A percentile compares a stretch with the other conserved stretches of the same genome.
phyloP scores from a whole-genome alignment of 2,329 filamentous ascomycete species.

The Ophiocordyceps sinensis region DNA sequence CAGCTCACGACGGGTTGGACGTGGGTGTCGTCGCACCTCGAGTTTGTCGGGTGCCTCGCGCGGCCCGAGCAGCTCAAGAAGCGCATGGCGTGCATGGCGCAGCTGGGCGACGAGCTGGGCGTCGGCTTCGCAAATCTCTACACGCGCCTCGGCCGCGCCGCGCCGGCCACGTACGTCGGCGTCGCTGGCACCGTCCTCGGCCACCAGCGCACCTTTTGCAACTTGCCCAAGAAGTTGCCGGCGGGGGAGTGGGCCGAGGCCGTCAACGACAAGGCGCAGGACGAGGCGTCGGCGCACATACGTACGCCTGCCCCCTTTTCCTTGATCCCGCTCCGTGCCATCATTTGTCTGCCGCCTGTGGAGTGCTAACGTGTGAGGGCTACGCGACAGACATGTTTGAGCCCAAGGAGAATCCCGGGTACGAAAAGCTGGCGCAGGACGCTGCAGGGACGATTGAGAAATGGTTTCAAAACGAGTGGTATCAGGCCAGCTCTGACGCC shows the following conservation, averaged over 20 bases:
- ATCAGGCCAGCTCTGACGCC: constrained; percentile 35
- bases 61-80: constrained; percentile 69
- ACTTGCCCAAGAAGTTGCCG: constrained; percentile 47
- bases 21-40: constrained; percentile 82
- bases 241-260: constrained; percentile 51
- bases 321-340: not conserved
- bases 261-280: constrained; percentile 63
- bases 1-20: constrained; percentile 60
- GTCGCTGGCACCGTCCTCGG: constrained; percentile 47
- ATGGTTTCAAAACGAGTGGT: constrained; percentile 56
- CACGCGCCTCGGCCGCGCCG: constrained; percentile 62
- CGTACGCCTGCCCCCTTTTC: constrained; percentile 21
- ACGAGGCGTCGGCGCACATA: constrained; percentile 74
- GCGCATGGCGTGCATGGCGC: constrained; percentile 54
- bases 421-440: constrained; percentile 49
- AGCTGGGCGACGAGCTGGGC: constrained; percentile 46
- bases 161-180: constrained; percentile 35
- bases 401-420: constrained; percentile 56
- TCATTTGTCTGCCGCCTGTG: not conserved
- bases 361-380: constrained; percentile 1
- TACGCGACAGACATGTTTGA: constrained; percentile 52
- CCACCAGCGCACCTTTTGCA: constrained; percentile 75
- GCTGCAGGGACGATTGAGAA: constrained; percentile 49
- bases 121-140: constrained; percentile 81
- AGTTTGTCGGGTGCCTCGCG: constrained; percentile 82